Base-by-base conservation (phyloP, 2,329 filamentous ascomycete species). In the Cladophialophora bantiana region DNA sequence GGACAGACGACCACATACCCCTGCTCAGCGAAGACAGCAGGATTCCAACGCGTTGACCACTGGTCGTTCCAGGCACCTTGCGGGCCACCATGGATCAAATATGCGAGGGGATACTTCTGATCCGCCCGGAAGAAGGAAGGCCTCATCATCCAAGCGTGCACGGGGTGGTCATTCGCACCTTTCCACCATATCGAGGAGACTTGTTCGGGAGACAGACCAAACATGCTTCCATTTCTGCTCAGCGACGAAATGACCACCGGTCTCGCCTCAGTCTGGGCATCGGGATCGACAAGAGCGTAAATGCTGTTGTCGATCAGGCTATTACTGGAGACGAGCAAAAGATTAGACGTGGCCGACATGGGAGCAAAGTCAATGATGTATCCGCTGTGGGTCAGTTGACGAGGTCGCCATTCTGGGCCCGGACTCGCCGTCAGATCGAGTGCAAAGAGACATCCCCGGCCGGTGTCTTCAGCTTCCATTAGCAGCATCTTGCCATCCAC, bases 1-100 rank as follows among this genome's bases (percentile, higher is more conserved):
- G 87, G 87, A 5, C 82, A 78, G n/a, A 89, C 78, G 1, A 88
- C 83, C 9, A 88, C 78, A 66, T 88, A 89, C 7, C 86, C 87
- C 73, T 88, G 84, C 71, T 88, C 85, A 3, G 86, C 86, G 77
- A 85, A 88, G 2, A 85, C 77, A 1, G 83, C 82, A 0, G 81
- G 78, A 67, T 88, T 87, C 82, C 82, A 85, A 69, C 85, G 76
- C 4, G 79, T 83, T 58, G 79, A 81, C 85, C 85, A 87, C 57
- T 79, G 77, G 68, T 88, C 84, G n/a, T 78, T 78, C 83, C 83
- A 86, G 1, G 83, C 78, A 2, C 75, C 74, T 62, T 82, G 81
- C 0, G 86, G 84, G 0, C 84, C 84, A 35, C 84, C 84, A 65
- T 86, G 84, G 9, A 84, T 80, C 67, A 86, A 73, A 71, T 84